Percentiles rank a stretch among this genome's conserved stretches.
Evolutionary conservation across 441 rosid genomes (phyloP).

Genomic region (Adansonia rubrostipa): DNA sequence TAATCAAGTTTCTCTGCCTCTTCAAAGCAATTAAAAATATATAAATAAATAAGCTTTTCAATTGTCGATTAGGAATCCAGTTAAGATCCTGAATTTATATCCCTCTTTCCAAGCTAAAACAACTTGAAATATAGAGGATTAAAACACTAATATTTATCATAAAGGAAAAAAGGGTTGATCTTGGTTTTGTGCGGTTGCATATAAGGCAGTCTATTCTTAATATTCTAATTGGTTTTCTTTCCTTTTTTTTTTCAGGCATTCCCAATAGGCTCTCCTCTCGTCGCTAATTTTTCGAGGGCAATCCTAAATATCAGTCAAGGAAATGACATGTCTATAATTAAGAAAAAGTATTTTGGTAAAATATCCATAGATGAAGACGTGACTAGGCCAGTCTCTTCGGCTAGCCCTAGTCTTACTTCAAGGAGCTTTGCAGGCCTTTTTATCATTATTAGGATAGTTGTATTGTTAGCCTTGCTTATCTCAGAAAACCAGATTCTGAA

Average conservation of each 20-base stretch:
- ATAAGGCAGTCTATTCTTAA: neutral
- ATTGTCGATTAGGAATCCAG: too few species aligned
- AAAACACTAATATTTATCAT: too few species aligned
- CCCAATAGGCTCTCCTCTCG: neutral
- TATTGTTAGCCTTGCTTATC: conserved; percentile 15
- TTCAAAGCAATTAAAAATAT: too few species aligned
- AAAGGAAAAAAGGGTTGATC: too few species aligned
- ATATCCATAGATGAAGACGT: neutral
- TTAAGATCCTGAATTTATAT: too few species aligned
- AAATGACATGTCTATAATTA: neutral
- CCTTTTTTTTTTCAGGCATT: conserved; percentile 7
- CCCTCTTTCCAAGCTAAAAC: too few species aligned
- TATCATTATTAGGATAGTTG: neutral
- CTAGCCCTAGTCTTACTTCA: conserved; percentile 14
- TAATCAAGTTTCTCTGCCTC: too few species aligned
- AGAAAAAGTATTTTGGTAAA: conserved; percentile 23
- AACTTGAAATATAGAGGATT: too few species aligned
- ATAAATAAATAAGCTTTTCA: too few species aligned
- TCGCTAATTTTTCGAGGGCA: conserved; percentile 23
- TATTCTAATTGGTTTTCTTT: neutral
- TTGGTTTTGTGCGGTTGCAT: too few species aligned
- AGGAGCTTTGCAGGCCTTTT: conserved; percentile 25
- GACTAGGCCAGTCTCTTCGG: neutral
- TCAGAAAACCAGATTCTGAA: neutral
- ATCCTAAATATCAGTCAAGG: conserved; percentile 15